These are phyloP conservation scores for Cystobasidiaceae sp. DNA, from an alignment of 1,284 basidiomycete species.

Conservation along the genomic window DNA sequence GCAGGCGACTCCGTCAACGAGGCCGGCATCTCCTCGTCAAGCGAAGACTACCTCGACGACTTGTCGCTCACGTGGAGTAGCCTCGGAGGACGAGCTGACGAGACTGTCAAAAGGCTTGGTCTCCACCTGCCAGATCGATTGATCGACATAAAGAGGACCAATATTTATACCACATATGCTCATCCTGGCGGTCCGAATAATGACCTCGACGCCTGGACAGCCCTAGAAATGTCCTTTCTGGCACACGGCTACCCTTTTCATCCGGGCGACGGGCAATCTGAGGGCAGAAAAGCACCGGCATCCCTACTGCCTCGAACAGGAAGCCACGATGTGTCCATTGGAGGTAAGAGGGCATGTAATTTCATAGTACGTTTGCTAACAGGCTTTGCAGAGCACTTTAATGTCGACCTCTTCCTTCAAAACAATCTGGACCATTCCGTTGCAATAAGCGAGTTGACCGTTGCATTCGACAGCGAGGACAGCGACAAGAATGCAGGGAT, in stretches of 20 bases:
- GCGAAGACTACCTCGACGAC: conserved; percentile 51
- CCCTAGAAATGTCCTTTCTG: conserved; percentile 29
- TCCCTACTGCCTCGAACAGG: conserved; percentile 37
- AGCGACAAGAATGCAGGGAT: background rate
- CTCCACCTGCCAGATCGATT: conserved; percentile 29
- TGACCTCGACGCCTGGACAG: conserved; percentile 20
- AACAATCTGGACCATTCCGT: conserved; percentile 51
- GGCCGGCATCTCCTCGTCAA: conserved; percentile 35
- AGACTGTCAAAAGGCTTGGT: background rate
- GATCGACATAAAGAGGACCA: conserved; percentile 32
- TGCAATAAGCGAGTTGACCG: conserved; percentile 37
- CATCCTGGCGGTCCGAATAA: background rate
- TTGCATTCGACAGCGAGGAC: conserved; percentile 16
- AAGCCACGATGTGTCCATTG: conserved; percentile 41
- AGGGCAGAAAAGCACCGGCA: conserved; percentile 33
- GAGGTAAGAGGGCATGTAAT: conserved; percentile 38
- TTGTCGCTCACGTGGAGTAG: conserved; percentile 51
- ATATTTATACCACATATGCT: background rate
- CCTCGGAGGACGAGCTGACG: conserved; percentile 24
- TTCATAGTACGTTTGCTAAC: background rate
- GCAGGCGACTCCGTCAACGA: background rate
- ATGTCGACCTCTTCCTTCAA: conserved; percentile 47
- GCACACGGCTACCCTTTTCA: conserved; percentile 24
- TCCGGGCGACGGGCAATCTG: conserved; percentile 6
- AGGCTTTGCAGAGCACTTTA: conserved; percentile 44